phyloP scores from a whole-genome alignment of 805 yeast species.

The Saturnispora galanensis region DNA sequence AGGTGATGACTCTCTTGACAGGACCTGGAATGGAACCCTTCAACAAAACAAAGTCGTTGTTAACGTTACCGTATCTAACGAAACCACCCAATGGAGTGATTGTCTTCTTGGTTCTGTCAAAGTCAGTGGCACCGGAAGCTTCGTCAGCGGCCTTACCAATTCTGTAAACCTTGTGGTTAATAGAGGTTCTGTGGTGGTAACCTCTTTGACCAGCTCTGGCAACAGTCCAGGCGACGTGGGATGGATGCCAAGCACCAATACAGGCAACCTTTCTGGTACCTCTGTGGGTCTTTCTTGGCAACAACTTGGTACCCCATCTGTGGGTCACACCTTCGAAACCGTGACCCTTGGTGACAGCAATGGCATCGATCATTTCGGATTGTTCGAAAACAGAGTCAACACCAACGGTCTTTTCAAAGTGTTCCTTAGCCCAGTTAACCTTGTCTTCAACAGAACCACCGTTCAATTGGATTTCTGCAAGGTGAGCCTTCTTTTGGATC shows the following conservation, averaged over 20 bases:
- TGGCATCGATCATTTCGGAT: constrained; percentile 96
- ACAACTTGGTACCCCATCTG: constrained; percentile 99
- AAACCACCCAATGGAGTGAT: constrained; percentile 99
- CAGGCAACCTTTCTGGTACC: constrained; percentile 99
- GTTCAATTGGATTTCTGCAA: constrained; percentile 98
- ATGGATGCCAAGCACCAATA: constrained; percentile 99
- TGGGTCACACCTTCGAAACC: constrained; percentile 99
- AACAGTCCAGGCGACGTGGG: constrained; percentile 99
- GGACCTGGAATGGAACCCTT: constrained; percentile 99
- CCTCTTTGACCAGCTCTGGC: constrained; percentile 99
- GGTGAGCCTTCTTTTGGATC: constrained; percentile 98
- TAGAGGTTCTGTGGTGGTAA: constrained; percentile 99
- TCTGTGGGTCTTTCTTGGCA: constrained; percentile 99
- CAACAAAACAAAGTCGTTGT: constrained; percentile 94
- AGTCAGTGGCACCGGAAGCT: constrained; percentile 89
- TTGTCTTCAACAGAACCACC: constrained; percentile 98
- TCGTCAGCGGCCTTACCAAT: constrained; percentile 95
- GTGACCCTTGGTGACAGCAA: constrained; percentile 99
- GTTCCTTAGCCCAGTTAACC: constrained; percentile 97
- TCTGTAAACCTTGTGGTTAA: constrained; percentile 99
- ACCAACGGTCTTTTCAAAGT: constrained; percentile 97
- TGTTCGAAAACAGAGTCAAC: constrained; percentile 96
- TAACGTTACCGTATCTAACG: constrained; percentile 97
- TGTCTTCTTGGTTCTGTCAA: constrained; percentile 99
- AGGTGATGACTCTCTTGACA: constrained; percentile 98